Evolutionary conservation across 2,329 filamentous ascomycete species (phyloP).

Genomic region (Monosporascus ibericus): DNA sequence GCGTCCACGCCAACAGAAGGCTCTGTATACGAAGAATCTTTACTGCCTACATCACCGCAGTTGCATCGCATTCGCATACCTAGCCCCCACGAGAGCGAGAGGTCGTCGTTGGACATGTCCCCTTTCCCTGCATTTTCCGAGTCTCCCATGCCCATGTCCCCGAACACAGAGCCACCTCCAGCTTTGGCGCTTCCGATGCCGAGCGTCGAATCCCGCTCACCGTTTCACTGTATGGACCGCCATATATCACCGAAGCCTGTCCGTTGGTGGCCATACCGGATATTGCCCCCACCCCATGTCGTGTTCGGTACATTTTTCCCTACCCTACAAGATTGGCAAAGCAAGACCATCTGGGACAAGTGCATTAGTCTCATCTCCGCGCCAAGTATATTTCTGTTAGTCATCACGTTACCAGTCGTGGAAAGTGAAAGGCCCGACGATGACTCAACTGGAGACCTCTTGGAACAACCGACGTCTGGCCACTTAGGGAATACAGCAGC

Average conservation of each 20-base stretch:
- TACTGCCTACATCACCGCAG: slow-evolving; percentile 9
- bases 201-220: slow-evolving; percentile 37
- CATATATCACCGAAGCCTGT: slow-evolving; percentile 41
- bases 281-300: slow-evolving; percentile 66
- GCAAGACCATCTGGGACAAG: slow-evolving; percentile 81
- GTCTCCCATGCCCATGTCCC: slow-evolving; percentile 40
- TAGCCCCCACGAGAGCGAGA: slow-evolving; percentile 35
- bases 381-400: slow-evolving; percentile 85
- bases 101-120: slow-evolving; percentile 43
- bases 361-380: slow-evolving; percentile 74
- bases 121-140: slow-evolving; percentile 68
- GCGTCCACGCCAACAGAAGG: slow-evolving; percentile 11
- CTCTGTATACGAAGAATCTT: slow-evolving; percentile 7
- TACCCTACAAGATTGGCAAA: slow-evolving; percentile 73
- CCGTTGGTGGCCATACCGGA: slow-evolving; percentile 74
- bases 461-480: slow-evolving; percentile 23
- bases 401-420: slow-evolving; percentile 85
- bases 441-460: slow-evolving; percentile 30
- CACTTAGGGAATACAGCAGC: slow-evolving; percentile 26
- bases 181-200: slow-evolving; percentile 52
- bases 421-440: slow-evolving; percentile 59
- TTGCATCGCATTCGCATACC: slow-evolving; percentile 43
- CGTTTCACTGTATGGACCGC: slow-evolving; percentile 37
- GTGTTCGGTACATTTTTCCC: slow-evolving; percentile 76
- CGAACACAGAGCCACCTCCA: slow-evolving; percentile 37